phyloP scores from a whole-genome alignment of 2,329 filamentous ascomycete genomes.

The Massarina eburnea region DNA sequence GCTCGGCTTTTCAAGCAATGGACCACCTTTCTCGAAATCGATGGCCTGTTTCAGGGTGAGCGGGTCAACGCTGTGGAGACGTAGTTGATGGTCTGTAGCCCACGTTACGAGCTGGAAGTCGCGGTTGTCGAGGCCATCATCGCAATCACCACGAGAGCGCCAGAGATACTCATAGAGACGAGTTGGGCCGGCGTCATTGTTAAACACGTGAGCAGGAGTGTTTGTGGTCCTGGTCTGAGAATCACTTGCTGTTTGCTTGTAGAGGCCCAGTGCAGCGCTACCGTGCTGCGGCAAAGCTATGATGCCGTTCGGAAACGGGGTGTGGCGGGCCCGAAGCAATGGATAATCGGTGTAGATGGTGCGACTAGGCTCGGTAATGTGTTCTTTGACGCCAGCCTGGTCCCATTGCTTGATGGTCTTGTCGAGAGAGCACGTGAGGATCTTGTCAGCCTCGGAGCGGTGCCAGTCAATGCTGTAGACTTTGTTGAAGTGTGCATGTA shows the following conservation, averaged over 20 bases:
- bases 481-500: constrained; percentile 86
- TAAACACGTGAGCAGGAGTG: constrained; percentile 53
- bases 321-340: constrained; percentile 88
- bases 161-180: constrained; percentile 91
- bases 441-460: constrained; percentile 67
- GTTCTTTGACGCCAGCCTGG: constrained; percentile 62
- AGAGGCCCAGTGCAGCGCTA: constrained; percentile 81
- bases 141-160: constrained; percentile 70
- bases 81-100: constrained; percentile 82
- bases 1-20: constrained; percentile 64
- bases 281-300: constrained; percentile 91
- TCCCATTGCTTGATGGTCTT: constrained; percentile 95
- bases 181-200: constrained; percentile 50
- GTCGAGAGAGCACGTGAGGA: constrained; percentile 88
- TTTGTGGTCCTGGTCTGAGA: constrained; percentile 26
- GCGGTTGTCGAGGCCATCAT: constrained; percentile 73
- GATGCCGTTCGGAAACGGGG: constrained; percentile 83
- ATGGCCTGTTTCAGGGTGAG: constrained; percentile 65
- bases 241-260: constrained; percentile 61
- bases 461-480: constrained; percentile 98
- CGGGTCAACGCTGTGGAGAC: constrained; percentile 72
- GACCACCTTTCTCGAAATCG: constrained; percentile 70
- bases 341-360: constrained; percentile 82
- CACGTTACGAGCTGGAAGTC: constrained; percentile 94
- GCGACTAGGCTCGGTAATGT: constrained; percentile 45